These are phyloP conservation scores for Lactarius trivialis DNA, from an alignment of 768 basidiomycete species.

Conservation along the genomic window DNA sequence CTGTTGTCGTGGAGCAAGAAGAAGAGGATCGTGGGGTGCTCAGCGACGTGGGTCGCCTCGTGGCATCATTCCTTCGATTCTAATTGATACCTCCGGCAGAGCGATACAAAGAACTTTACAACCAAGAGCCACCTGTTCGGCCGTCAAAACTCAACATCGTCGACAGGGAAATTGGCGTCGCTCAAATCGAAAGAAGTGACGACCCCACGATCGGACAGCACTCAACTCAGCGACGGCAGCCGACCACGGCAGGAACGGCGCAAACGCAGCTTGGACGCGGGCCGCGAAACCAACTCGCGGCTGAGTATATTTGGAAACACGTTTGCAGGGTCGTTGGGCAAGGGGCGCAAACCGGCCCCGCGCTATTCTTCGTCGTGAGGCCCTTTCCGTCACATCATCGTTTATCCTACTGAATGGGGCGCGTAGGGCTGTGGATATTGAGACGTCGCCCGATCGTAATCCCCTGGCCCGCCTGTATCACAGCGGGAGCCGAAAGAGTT, in stretches of 20 bases:
- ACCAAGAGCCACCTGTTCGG: conserved; percentile 53
- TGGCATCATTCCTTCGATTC: not conserved
- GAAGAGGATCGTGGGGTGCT: conserved; percentile 51
- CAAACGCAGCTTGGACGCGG: conserved; percentile 46
- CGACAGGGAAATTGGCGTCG: conserved; percentile 28
- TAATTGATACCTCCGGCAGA: conserved; percentile 33
- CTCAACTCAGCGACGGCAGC: not conserved
- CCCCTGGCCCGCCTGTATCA: conserved; percentile 32
- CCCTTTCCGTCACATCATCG: conserved; percentile 19
- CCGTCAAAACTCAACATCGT: conserved; percentile 41
- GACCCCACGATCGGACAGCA: conserved; percentile 23
- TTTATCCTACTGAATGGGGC: conserved; percentile 1
- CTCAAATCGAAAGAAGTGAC: conserved; percentile 27
- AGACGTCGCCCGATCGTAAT: conserved; percentile 39
- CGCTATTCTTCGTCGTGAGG: conserved; percentile 58
- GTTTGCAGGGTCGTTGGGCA: conserved; percentile 54
- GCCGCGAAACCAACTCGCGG: conserved; percentile 41
- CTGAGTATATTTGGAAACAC: conserved; percentile 76
- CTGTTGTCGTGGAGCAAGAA: conserved; percentile 26
- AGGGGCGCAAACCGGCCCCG: conserved; percentile 76
- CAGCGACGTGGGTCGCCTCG: conserved; percentile 54
- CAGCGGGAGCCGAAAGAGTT: conserved; percentile 35
- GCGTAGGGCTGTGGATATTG: conserved; percentile 28
- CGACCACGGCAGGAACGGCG: conserved; percentile 28
- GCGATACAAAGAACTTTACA: conserved; percentile 38